Base-by-base conservation (phyloP, 768 basidiomycete species). In the Floccularia luteovirens region DNA sequence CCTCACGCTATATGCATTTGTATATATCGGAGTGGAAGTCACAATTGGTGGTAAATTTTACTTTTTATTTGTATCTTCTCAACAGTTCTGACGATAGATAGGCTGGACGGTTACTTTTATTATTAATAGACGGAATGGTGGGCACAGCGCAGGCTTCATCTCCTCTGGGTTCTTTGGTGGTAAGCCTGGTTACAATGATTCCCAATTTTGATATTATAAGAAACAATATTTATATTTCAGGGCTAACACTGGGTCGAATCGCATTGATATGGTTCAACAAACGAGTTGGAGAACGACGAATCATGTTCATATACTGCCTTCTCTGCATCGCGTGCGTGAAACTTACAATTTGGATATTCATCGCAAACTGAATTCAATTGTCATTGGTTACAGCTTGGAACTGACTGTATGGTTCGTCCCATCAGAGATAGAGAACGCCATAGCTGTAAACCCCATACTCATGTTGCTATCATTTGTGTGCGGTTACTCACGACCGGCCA, bases 61-160 rank as follows among this genome's bases (percentile, higher is more conserved):
- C 19, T 12, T 32, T 16, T 17, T 5, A 7, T 25, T 16, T 10
- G n/a, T 10, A 17, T 8, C 3, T 24, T n/a, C 12, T n/a, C 12
- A 14, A 16, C 7, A 10, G 20, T n/a, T 33, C 24, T 31, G 23
- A 17, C 28, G 14, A 34, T 31, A 16, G 2, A 21, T 25, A 71
- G 73, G 73, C 0, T 77, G 75, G 75, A 74, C 69, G 22, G 74
- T 75, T 6, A 74, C 72, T 6, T 78, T 66, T 47, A 59, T 75
- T 21, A 62, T 67, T 7, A 48, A 62, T 3, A 57, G 64, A 19
- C 62, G 74, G 8, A 62, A 63, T 4, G 74, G 73, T 16, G 72
- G 74, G 2, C 51, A 62, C 1, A 56, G 58, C 1, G 55, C 75
- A 12, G 74, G 75, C 3, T 76, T 75, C 48, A 48, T 49, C n/a